These are phyloP conservation scores for Colletotrichum echinochloae DNA, from an alignment of 2,329 filamentous ascomycete species.

Conservation along the genomic window DNA sequence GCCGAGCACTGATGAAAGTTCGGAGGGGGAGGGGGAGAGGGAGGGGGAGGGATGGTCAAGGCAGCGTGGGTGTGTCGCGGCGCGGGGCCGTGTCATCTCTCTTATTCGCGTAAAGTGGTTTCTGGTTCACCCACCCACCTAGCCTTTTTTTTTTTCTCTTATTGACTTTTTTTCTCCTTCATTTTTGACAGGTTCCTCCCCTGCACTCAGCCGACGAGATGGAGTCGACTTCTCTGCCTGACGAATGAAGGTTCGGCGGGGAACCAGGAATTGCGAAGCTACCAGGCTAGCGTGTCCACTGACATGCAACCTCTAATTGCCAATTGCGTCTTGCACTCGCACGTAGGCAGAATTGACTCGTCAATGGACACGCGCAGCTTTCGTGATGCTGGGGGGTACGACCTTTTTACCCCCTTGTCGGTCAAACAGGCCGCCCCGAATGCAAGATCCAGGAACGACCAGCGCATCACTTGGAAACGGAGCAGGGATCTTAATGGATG, in stretches of 20 bases:
- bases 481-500: constrained; percentile 42
- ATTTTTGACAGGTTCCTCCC: constrained; percentile 44
- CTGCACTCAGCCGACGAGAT: constrained; percentile 41
- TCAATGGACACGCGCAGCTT: constrained; percentile 36
- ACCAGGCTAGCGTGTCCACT: constrained; percentile 33
- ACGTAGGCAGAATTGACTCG: constrained; percentile 38
- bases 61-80: constrained; percentile 40
- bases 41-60: constrained; percentile 38
- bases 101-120: constrained; percentile 53
- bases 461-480: constrained; percentile 32
- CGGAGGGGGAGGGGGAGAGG: constrained; percentile 21
- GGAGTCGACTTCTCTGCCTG: constrained; percentile 29
- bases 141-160: constrained; percentile 18
- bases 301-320: constrained; percentile 36
- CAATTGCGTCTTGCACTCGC: constrained; percentile 18
- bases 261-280: constrained; percentile 34
- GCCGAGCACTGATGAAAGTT: constrained; percentile 12
- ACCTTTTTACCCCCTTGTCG: constrained; percentile 16
- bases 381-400: constrained; percentile 22
- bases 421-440: constrained; percentile 23
- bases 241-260: constrained; percentile 30
- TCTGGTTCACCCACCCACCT: constrained; percentile 22
- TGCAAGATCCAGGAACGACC: constrained; percentile 43
- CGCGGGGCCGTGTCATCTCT: constrained; percentile 45
- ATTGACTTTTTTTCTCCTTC: neutral